Base-by-base conservation (phyloP, 371 early-diverging fungal genomes). In the Mortierella sp. region DNA sequence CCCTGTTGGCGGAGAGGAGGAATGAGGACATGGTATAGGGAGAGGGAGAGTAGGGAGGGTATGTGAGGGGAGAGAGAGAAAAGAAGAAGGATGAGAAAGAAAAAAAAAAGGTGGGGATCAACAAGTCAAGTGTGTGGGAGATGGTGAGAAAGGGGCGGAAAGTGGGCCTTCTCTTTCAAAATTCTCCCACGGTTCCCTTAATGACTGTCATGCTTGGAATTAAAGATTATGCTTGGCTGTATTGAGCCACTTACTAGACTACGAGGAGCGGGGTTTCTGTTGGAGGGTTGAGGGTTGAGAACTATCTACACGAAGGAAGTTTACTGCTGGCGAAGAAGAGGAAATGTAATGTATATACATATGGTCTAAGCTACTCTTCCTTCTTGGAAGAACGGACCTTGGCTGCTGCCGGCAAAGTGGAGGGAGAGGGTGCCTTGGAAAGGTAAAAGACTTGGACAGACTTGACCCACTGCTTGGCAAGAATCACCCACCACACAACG, bases 1-100 rank as follows among this genome's bases (percentile, higher is more conserved):
- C 84, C 71, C 84, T 84, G 75, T 83, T 83, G 70, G 84, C 84
- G 60, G 84, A 84, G 71, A 83, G 77, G 79, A 84, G 72, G 79
- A 84, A 84, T 51, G 84, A 74, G 16, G 84, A 81, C 84, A 84
- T 84, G 72, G 58, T 74, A 71, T 76, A 60, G 24, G 70, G 46
- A 21, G 43, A 60, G 74, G 32, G 56, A 14, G 49, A 24, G 35
- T 14, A 48, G 72, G 29, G 51, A 49, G 58, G 72, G 60, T 29
- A 12, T 54, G 49, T 18, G 51, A 63, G 41, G 63, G 49, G 35
- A 35, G 72, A 38, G 32, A 48, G 72, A 29, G 29, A n/a, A 71
- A 49, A 38, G 46, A 51, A 44, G n/a, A 43, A 71, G 63, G 55
- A 63, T 48, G n/a, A 73, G 38, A 44, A 38, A 49, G 58, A 76